Evolutionary conservation across 495 filamentous ascomycete genomes (phyloP).

Genomic region (Xylaria grammica): DNA sequence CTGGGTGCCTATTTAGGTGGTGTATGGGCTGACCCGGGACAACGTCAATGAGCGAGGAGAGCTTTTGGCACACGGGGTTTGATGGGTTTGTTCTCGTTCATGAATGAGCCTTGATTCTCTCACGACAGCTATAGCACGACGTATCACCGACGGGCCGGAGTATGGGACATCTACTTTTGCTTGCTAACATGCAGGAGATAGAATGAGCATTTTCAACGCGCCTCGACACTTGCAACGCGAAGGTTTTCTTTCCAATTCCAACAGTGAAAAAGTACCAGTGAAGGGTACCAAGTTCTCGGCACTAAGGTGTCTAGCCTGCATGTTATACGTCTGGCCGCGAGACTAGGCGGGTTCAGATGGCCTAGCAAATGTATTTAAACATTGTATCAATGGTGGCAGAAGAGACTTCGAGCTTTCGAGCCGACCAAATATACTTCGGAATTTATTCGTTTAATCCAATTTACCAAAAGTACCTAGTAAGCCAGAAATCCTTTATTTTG

Average conservation of each 20-base stretch:
- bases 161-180: background rate
- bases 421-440: background rate
- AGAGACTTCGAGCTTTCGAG: too few species aligned
- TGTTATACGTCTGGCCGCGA: background rate
- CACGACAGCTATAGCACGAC: background rate
- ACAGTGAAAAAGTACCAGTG: too few species aligned
- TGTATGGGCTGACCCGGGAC: background rate
- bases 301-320: background rate
- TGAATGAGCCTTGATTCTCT: constrained; percentile 7
- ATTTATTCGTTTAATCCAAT: background rate
- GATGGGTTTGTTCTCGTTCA: background rate
- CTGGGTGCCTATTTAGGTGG: constrained; percentile 1
- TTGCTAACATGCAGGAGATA: background rate
- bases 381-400: background rate
- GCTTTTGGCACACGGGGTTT: too few species aligned
- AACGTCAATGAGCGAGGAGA: background rate
- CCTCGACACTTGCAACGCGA: background rate
- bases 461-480: too few species aligned
- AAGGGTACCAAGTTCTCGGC: too few species aligned
- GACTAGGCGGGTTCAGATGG: background rate
- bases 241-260: too few species aligned
- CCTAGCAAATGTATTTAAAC: background rate
- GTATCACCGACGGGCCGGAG: background rate
- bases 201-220: background rate
- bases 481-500: too few species aligned